phyloP scores from a whole-genome alignment of 495 filamentous ascomycete species.

The Xylaria sp. region DNA sequence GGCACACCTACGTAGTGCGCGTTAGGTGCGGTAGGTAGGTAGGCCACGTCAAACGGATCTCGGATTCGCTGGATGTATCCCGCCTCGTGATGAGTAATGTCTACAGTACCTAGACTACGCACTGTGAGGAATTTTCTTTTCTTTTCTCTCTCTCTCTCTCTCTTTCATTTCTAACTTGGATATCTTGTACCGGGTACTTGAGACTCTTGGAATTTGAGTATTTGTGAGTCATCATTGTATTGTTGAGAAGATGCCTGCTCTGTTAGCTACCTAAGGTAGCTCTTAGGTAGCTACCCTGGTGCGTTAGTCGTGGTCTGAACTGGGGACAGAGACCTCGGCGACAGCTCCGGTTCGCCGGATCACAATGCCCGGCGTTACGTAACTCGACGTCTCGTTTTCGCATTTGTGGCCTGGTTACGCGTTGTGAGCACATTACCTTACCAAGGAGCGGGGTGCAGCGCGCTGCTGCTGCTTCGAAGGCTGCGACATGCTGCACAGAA shows the following conservation, averaged over 20 bases:
- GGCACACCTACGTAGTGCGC: no score
- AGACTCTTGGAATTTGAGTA: not conserved
- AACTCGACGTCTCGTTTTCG: not conserved
- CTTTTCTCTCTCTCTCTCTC: not conserved
- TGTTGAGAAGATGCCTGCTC: not conserved
- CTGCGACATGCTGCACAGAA: not conserved
- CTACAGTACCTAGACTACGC: not conserved
- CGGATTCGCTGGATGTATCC: not conserved
- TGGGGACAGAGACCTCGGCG: not conserved
- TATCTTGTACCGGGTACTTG: not conserved
- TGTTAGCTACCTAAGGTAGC: not conserved
- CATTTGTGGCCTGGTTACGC: not conserved
- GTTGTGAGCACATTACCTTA: not conserved
- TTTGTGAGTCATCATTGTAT: slow-evolving; percentile 1
- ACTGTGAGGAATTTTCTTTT: not conserved
- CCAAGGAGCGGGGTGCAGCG: not conserved
- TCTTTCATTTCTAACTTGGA: not conserved
- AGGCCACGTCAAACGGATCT: not conserved
- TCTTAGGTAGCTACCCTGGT: no score
- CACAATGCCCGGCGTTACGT: not conserved
- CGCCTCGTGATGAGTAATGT: not conserved
- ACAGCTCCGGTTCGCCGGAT: slow-evolving; percentile 1
- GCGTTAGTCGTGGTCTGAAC: not conserved
- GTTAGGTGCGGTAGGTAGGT: no score
- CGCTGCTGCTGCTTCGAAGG: not conserved